Percentiles rank a stretch among this genome's conserved stretches.
Evolutionary conservation across 805 yeast species (phyloP).

Genomic region (Saitoella complicata): DNA sequence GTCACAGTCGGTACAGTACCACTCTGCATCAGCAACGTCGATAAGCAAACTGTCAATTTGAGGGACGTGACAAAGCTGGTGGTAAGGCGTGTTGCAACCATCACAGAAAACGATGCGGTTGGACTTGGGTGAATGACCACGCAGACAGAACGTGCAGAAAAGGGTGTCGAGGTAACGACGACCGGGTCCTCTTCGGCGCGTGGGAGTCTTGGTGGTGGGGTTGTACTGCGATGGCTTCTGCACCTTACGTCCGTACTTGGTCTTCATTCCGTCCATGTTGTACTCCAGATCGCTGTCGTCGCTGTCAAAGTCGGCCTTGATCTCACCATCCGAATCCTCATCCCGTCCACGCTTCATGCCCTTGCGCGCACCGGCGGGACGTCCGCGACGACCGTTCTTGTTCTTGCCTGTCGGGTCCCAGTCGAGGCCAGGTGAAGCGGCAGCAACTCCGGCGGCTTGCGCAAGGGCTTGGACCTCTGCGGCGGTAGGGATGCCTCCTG

Average conservation of each 20-base stretch:
- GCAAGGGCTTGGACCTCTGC: too few relatives aligned
- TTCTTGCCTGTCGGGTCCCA: too few relatives aligned
- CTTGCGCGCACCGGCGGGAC: too few relatives aligned
- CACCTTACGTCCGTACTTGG: constrained; percentile 13
- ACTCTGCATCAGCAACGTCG: constrained; percentile 25
- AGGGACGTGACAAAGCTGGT: constrained; percentile 26
- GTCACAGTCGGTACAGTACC: constrained; percentile 26
- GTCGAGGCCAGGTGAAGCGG: too few relatives aligned
- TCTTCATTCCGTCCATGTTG: constrained; percentile 12
- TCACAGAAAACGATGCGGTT: constrained; percentile 26
- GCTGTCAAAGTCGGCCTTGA: constrained; percentile 4
- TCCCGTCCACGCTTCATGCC: too few relatives aligned
- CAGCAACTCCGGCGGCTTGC: too few relatives aligned
- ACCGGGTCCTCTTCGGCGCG: constrained; percentile 3
- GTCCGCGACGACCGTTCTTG: too few relatives aligned
- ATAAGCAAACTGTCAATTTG: constrained; percentile 24
- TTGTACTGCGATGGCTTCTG: constrained; percentile 12
- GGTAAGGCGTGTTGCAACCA: constrained; percentile 26
- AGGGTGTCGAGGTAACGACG: constrained; percentile 4
- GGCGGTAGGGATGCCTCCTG: too few relatives aligned
- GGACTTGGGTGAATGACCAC: constrained; percentile 22
- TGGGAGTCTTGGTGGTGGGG: constrained; percentile 2
- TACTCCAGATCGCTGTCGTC: constrained; percentile 10
- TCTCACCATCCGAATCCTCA: neutral
- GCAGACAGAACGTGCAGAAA: constrained; percentile 24